These are phyloP conservation scores for Hymenochaete sp. DNA, from an alignment of 1,284 basidiomycete species.

Conservation along the genomic window DNA sequence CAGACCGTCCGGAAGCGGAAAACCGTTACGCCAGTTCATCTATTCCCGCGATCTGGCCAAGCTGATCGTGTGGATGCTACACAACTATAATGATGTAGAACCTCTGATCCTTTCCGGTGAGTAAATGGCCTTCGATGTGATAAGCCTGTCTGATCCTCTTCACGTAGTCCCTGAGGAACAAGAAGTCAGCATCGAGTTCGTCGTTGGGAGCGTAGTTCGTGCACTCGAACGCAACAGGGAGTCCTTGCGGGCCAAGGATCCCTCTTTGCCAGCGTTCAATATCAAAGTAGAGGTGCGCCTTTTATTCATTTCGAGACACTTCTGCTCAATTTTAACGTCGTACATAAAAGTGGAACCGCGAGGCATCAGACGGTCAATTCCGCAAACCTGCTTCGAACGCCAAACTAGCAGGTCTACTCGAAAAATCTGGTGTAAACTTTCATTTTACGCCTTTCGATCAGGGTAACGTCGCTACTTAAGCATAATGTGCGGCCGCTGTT, in stretches of 20 bases:
- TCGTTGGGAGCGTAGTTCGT: conserved; percentile 77
- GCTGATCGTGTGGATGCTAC: conserved; percentile 85
- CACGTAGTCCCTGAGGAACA: conserved; percentile 74
- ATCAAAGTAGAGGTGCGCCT: conserved; percentile 9
- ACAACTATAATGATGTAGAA: conserved; percentile 82
- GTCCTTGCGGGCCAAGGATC: conserved; percentile 46
- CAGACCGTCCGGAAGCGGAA: conserved; percentile 76
- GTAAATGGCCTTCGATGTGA: conserved; percentile 11
- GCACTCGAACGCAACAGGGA: conserved; percentile 42
- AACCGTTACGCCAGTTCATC: conserved; percentile 87
- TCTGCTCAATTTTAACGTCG: conserved; percentile 34
- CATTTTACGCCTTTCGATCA: conserved; percentile 79
- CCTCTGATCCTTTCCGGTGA: conserved; percentile 81
- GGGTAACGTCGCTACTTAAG: conserved; percentile 36
- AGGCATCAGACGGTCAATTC: conserved; percentile 71
- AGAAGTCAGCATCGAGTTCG: conserved; percentile 80
- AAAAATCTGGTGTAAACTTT: conserved; percentile 44
- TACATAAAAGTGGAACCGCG: conserved; percentile 35
- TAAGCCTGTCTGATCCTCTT: background rate
- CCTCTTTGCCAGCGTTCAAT: conserved; percentile 9
- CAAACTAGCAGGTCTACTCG: conserved; percentile 61
- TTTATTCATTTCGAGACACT: background rate
- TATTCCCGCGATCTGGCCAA: conserved; percentile 90
- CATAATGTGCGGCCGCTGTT: background rate
- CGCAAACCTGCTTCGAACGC: conserved; percentile 90